Evolutionary conservation across 305 asterid genomes (phyloP), one percentile per base, ranked within the genome.

Genomic region (Petunia hybrid): DNA sequence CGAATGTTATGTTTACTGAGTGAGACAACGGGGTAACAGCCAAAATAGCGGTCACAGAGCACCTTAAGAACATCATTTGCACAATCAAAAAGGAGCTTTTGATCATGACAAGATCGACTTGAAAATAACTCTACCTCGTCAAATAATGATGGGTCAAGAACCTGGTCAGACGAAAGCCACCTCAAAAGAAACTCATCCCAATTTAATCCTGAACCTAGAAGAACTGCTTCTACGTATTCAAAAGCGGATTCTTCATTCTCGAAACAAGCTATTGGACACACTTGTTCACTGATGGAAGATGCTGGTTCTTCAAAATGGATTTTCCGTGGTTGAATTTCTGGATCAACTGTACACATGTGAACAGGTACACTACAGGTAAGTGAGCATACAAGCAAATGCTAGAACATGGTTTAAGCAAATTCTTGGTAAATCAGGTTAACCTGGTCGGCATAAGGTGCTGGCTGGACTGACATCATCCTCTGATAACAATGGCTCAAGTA

Each of bases 201-300:
- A 89, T 89, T 89, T 86, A 97, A 84, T 60, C 93, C 99, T 2
- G 99, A 97, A 76, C 98, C 98, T 16, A 97, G 92, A 76, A 97
- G 84, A 69, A 97, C 98, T 1, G 99, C 99, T 89, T 97, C 99
- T 43, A 97, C 97, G 39, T 97, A 97, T 79, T 97, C 99, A 76
- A 97, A 97, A 39, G 96, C 93, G 59, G 99, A 92, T 91, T 94
- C 99, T 83, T 91, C 98, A 69, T 89, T 93, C 84, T 93, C 96
- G 1, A 87, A 81, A 10, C 92, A 85, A 41, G 89, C 91, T 82
- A 87, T 88, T 7, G 84, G 82, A 81, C 92, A 90, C 64, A 83
- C 91, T 81, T 84, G 92, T 73, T 89, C 95, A 76, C 76, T 55
- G 3, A 87, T 53, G 22, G 87, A 71, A 80, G 89, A 77, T 22